phyloP scores from a whole-genome alignment of 352 stramenopile genomes.

The Globisporangium nodosum region DNA sequence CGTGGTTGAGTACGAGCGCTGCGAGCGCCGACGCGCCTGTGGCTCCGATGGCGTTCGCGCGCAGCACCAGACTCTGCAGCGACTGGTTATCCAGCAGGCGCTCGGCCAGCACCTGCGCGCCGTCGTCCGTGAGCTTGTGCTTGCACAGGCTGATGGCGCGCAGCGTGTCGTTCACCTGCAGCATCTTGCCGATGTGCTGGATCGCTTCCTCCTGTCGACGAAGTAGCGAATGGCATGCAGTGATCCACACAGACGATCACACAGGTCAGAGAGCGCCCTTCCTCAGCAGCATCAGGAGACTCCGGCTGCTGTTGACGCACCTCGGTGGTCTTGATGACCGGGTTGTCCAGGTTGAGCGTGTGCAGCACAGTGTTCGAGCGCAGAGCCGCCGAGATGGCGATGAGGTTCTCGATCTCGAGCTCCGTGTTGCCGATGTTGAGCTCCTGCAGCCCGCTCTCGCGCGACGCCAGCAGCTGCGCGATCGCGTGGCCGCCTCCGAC shows the following conservation, averaged over 20 bases:
- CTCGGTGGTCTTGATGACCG: slow-evolving; percentile 47
- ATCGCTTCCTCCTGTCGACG: slow-evolving; percentile 39
- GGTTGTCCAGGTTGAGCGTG: slow-evolving; percentile 57
- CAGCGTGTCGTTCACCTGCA: slow-evolving; percentile 65
- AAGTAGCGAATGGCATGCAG: background rate
- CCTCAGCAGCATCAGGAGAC: no score
- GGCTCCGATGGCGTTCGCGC: slow-evolving; percentile 64
- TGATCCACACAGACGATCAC: background rate
- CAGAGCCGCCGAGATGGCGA: slow-evolving; percentile 54
- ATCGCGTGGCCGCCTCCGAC: slow-evolving; percentile 44
- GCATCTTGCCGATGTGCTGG: slow-evolving; percentile 71
- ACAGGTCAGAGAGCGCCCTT: no score
- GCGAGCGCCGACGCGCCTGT: slow-evolving; percentile 48
- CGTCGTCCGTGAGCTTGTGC: slow-evolving; percentile 64
- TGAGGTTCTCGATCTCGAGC: slow-evolving; percentile 55
- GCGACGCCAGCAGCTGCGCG: slow-evolving; percentile 32
- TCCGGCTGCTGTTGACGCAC: background rate
- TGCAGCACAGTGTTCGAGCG: slow-evolving; percentile 32
- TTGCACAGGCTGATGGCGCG: slow-evolving; percentile 55
- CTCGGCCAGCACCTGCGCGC: slow-evolving; percentile 66
- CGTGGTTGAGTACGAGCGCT: slow-evolving; percentile 45
- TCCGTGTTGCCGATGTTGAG: slow-evolving; percentile 55
- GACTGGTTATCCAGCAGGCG: slow-evolving; percentile 59
- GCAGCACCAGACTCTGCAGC: slow-evolving; percentile 47
- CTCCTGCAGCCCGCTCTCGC: slow-evolving; percentile 29